Evolutionary conservation across 257 asterid genomes (phyloP), one percentile per base, ranked within the genome.

Genomic region (Verbena officinalis): DNA sequence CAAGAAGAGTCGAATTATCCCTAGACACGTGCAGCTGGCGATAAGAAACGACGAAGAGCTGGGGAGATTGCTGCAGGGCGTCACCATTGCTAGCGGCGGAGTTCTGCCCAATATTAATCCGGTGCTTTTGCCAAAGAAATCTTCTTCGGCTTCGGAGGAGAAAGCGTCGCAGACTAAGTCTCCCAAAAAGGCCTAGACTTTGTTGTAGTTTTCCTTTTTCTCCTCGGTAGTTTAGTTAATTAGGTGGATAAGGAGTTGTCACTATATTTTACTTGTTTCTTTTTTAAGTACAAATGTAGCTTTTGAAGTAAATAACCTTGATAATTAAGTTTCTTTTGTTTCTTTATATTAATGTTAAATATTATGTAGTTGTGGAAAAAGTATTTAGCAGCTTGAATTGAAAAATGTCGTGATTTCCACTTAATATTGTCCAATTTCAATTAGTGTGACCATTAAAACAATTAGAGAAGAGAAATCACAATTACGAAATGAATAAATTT

Each of bases 41-140:
- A 75, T 80, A 13, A 78, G 85, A 67, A 80, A 80, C 15, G 85
- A 80, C 15, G 84, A 79, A 7, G 84, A 79, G n/a, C 40, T 79
- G 49, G 80, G 84, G n/a, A 79, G 72, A 57, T 50, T 80, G 76
- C 72, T 80, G 24, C 6, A 20, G n/a, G 80, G 81, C 1, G 80
- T 80, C 4, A 80, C 86, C 9, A 68, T 80, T 38, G 80, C 86
- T 13, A 55, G 55, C 21, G 86, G 86, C 4, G 86, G 86, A 11
- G 86, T 80, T 40, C 42, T 77, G 55, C 86, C 86, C 5, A 71
- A 77, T 20, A 80, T 80, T 24, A 75, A 80, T 36, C 83, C 81
- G 9, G 65, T 72, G 33, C 65, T 80, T 11, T 62, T 80, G 76
- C 86, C 83, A 0, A 80, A 80, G 80, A 81, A 81, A 45, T 13